phyloP scores from a whole-genome alignment of 768 basidiomycete genomes.

The Xerocomellus amylosporus region DNA sequence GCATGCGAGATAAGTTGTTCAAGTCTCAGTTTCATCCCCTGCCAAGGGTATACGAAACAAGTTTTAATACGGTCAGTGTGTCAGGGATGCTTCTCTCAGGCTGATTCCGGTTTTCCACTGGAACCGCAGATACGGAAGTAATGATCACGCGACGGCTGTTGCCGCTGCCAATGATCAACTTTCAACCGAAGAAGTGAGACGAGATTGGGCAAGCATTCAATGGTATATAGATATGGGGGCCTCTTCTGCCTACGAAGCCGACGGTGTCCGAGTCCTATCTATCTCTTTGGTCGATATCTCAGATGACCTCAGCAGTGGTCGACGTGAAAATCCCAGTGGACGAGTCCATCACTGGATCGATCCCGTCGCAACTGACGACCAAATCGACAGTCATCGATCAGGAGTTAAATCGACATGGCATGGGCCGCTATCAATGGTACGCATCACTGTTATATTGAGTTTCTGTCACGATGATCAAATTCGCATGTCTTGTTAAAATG shows the following conservation, averaged over 20 bases:
- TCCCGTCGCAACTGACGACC: neutral
- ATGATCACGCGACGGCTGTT: too few relatives aligned
- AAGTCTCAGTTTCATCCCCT: too few relatives aligned
- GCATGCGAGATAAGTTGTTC: too few relatives aligned
- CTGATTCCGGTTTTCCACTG: too few relatives aligned
- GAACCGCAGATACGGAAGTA: too few relatives aligned
- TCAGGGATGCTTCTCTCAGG: too few relatives aligned
- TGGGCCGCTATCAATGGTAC: conserved; percentile 18
- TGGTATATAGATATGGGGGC: neutral
- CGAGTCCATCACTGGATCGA: neutral
- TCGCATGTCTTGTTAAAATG: neutral
- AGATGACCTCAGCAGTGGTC: neutral
- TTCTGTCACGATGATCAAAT: neutral
- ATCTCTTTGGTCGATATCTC: neutral
- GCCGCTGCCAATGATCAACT: too few relatives aligned
- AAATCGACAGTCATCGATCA: conserved; percentile 11
- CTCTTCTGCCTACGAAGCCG: neutral
- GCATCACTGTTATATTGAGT: neutral
- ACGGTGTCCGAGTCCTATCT: too few relatives aligned
- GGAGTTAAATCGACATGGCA: conserved; percentile 15
- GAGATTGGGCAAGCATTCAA: too few relatives aligned
- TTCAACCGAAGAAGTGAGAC: too few relatives aligned
- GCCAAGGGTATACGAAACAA: too few relatives aligned
- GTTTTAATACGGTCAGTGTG: too few relatives aligned
- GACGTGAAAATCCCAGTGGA: neutral